These are phyloP conservation scores for Fusarium poae DNA, from an alignment of 2,329 filamentous ascomycete species.

Conservation along the genomic window DNA sequence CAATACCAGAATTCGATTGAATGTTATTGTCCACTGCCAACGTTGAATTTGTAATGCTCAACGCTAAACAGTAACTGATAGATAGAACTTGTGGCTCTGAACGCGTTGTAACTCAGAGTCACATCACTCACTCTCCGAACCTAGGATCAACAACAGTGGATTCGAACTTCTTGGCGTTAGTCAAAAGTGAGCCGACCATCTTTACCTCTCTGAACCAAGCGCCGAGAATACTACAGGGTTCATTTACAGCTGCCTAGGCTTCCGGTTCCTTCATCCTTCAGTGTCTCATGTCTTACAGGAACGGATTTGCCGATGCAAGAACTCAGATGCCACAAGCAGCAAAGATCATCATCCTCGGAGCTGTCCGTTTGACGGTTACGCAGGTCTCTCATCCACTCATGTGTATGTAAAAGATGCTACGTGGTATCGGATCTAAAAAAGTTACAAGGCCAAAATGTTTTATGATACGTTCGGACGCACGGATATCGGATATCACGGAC, in stretches of 20 bases:
- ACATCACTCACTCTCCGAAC: slow-evolving; percentile 3
- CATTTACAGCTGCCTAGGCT: slow-evolving; percentile 27
- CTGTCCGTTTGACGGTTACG: slow-evolving; percentile 4
- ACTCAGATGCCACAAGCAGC: neutral
- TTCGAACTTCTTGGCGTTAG: slow-evolving; percentile 27
- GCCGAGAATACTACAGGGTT: slow-evolving; percentile 8
- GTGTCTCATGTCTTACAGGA: neutral
- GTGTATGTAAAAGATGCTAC: neutral
- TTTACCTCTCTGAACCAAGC: slow-evolving; percentile 3
- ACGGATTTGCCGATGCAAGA: slow-evolving; percentile 30
- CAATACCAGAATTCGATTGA: too few relatives aligned
- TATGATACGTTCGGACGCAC: neutral
- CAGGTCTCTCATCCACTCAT: neutral
- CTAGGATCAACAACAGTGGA: slow-evolving; percentile 11
- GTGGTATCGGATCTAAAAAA: neutral
- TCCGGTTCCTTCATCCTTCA: neutral
- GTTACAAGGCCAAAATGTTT: neutral
- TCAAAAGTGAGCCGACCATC: slow-evolving; percentile 21
- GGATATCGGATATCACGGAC: slow-evolving; percentile 32
- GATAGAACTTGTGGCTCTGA: too few relatives aligned
- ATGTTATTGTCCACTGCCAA: neutral
- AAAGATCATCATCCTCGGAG: slow-evolving; percentile 18
- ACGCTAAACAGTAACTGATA: neutral
- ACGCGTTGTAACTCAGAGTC: neutral
- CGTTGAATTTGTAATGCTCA: neutral